Evolutionary conservation across 176 grass and related monocot genomes (phyloP), one percentile per base, ranked within the genome.

Genomic region (Chrysopogon serrulatus): DNA sequence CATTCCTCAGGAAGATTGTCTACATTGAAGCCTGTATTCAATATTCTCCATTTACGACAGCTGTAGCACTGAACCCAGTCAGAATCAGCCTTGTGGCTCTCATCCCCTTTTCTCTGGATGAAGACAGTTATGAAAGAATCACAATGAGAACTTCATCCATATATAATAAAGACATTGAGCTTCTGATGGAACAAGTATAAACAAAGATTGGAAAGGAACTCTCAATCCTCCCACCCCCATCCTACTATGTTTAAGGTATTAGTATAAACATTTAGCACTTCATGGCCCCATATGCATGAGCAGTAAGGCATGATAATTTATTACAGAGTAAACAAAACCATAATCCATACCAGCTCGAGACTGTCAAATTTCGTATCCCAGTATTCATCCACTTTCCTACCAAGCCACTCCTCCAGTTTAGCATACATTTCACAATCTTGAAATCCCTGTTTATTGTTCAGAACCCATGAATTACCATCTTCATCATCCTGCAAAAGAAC

Each of bases 371-470:
- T 73, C 9, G 44, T 86, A 35, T 92, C 88, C 87, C 87, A 97
- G 84, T 94, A 94, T 85, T 92, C 86, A 66, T 92, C 74, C 69
- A 82, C 81, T 85, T 82, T 87, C 63, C 70, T 82, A 71, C 81
- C 95, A 51, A 97, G 87, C 87, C 92, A 94, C 48, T 90, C 90
- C 83, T 97, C 94, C 68, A 97, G 77, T 81, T 88, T 83, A 56
- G 92, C 90, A 90, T 94, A 97, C 39, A 79, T 74, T 84, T 94
- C 94, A 83, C 87, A 94, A 80, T 97, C 90, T 92, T 94, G 92
- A 88, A 97, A 97, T 40, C 92, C 94, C 84, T 97, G 94, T 67
- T 97, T 97, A 59, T 43, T 94, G 60, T 97, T 97, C 53, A 97
- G 71, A 79, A 97, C 92, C 87, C 90, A 97, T 23, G 89, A 78